Percentiles rank a stretch among this genome's conserved stretches.
Evolutionary conservation across 2,329 filamentous ascomycete species (phyloP).

Genomic region (Diaporthe citri): DNA sequence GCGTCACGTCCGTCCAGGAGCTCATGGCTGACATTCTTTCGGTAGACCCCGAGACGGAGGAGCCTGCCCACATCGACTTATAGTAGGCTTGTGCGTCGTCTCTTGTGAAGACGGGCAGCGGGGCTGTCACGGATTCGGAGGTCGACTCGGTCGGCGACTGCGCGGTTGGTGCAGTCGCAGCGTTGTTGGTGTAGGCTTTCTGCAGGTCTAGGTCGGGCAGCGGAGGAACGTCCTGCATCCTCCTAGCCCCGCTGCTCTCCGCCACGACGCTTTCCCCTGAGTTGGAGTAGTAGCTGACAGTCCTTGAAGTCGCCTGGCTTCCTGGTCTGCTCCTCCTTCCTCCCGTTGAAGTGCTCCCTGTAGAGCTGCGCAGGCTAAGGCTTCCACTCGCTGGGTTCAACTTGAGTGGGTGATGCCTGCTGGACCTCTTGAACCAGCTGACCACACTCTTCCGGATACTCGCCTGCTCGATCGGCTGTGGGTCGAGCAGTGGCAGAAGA

Average conservation of each 20-base stretch:
- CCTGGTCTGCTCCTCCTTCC: slow-evolving; percentile 8
- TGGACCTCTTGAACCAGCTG: slow-evolving; percentile 37
- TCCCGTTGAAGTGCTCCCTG: background rate
- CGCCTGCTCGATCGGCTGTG: slow-evolving; percentile 28
- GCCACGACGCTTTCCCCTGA: background rate
- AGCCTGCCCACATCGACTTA: slow-evolving; percentile 29
- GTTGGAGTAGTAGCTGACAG: background rate
- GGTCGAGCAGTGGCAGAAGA: slow-evolving; percentile 25
- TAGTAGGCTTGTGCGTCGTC: slow-evolving; percentile 30
- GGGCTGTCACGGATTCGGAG: background rate
- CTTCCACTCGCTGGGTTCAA: slow-evolving; percentile 23
- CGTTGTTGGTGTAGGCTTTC: slow-evolving; percentile 19
- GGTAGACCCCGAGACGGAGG: background rate
- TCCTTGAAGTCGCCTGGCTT: background rate
- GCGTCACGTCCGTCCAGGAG: slow-evolving; percentile 32
- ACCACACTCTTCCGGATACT: slow-evolving; percentile 33
- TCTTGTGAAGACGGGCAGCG: slow-evolving; percentile 4
- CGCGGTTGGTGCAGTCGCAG: background rate
- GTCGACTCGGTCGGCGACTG: slow-evolving; percentile 10
- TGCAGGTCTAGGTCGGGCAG: slow-evolving; percentile 18
- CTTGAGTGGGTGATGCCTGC: slow-evolving; percentile 32
- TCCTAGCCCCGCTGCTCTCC: background rate
- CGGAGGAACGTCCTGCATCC: slow-evolving; percentile 27
- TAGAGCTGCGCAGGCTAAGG: slow-evolving; percentile 5
- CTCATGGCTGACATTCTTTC: slow-evolving; percentile 30